phyloP scores from a whole-genome alignment of 495 filamentous ascomycete species.

The Lindgomyces ingoldianus region DNA sequence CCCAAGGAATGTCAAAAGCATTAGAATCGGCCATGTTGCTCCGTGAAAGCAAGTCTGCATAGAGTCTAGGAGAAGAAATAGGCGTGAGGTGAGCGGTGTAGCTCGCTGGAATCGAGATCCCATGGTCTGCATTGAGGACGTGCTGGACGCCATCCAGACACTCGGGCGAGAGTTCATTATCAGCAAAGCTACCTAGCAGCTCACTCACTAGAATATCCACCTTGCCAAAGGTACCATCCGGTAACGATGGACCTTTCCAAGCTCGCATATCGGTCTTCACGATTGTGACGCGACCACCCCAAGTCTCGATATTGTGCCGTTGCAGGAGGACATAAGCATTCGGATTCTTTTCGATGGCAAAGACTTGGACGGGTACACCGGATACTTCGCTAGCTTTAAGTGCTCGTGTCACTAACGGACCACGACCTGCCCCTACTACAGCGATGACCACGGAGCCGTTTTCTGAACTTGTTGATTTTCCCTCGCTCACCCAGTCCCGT shows the following conservation, averaged over 20 bases:
- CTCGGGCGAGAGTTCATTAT: constrained; percentile 58
- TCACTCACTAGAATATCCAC: constrained; percentile 95
- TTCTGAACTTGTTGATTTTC: constrained; percentile 69
- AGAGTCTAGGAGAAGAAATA: constrained; percentile 83
- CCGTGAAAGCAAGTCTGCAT: constrained; percentile 72
- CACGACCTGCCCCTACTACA: constrained; percentile 89
- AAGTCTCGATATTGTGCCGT: constrained; percentile 74
- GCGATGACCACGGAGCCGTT: constrained; percentile 75
- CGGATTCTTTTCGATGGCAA: constrained; percentile 97
- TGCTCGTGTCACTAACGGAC: constrained; percentile 84
- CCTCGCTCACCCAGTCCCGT: constrained; percentile 70
- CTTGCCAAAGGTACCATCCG: constrained; percentile 51
- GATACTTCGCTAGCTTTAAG: constrained; percentile 75
- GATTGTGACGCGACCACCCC: constrained; percentile 74
- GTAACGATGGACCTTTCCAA: constrained; percentile 74
- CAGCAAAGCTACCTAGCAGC: constrained; percentile 76
- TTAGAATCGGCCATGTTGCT: constrained; percentile 58
- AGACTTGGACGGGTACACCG: constrained; percentile 75
- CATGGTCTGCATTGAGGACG: constrained; percentile 68
- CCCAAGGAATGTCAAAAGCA: constrained; percentile 83
- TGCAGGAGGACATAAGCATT: constrained; percentile 94
- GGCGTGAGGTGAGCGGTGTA: constrained; percentile 92
- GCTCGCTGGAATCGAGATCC: constrained; percentile 88
- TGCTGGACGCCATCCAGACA: constrained; percentile 88
- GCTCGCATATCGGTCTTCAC: constrained; percentile 96